Evolutionary conservation across 2,329 filamentous ascomycete species (phyloP).

Genomic region (Cryphonectria parasitica): DNA sequence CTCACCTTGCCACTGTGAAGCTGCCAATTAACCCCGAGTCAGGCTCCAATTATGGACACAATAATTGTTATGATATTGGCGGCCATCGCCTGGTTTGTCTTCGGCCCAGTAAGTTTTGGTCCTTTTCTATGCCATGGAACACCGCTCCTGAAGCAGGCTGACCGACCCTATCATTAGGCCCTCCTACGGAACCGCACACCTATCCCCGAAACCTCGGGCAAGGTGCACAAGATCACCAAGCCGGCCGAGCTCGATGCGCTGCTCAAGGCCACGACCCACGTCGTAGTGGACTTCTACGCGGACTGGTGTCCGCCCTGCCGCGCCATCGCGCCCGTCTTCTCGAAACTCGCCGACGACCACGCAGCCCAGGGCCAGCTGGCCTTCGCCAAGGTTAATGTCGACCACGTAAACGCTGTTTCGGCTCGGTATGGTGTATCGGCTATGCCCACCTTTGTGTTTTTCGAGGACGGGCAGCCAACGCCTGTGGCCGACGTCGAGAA

Average conservation of each 20-base stretch:
- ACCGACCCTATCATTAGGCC: slow-evolving; percentile 21
- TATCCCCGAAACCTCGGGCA: slow-evolving; percentile 45
- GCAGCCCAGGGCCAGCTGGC: slow-evolving; percentile 44
- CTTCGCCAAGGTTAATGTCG: slow-evolving; percentile 62
- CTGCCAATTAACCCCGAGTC: background rate
- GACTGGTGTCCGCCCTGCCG: slow-evolving; percentile 57
- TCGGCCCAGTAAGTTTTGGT: slow-evolving; percentile 25
- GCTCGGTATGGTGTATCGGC: slow-evolving; percentile 52
- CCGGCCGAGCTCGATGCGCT: slow-evolving; percentile 43
- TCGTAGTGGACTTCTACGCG: slow-evolving; percentile 54
- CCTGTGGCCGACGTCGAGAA: slow-evolving; percentile 39
- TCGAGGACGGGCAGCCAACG: slow-evolving; percentile 50
- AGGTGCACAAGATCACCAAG: slow-evolving; percentile 41
- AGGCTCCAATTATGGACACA: slow-evolving; percentile 20
- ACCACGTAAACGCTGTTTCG: slow-evolving; percentile 54
- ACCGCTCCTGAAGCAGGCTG: background rate
- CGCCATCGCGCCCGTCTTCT: slow-evolving; percentile 50
- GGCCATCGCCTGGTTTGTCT: slow-evolving; percentile 18
- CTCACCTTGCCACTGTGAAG: background rate
- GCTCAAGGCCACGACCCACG: slow-evolving; percentile 45
- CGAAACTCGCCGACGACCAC: slow-evolving; percentile 47
- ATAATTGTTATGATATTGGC: slow-evolving; percentile 24
- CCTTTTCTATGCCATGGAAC: slow-evolving; percentile 19
- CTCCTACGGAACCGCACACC: slow-evolving; percentile 37
- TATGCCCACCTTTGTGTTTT: slow-evolving; percentile 62